phyloP scores from a whole-genome alignment of 1,139 yeast genomes.

The Scheffersomyces insectosa region DNA sequence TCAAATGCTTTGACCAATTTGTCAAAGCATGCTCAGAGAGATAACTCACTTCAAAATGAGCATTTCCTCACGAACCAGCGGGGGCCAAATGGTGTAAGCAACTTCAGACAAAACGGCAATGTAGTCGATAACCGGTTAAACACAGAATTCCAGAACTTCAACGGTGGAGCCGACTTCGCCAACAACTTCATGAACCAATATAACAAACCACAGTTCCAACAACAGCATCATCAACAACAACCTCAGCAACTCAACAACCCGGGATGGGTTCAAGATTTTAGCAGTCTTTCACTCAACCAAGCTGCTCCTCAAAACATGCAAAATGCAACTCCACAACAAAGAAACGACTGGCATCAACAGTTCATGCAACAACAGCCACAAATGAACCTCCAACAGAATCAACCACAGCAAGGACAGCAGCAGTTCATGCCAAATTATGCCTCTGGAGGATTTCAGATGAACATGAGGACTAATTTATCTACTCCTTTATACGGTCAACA shows the following conservation, averaged over 20 bases:
- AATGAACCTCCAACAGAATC: conserved; percentile 8
- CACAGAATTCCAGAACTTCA: conserved; percentile 37
- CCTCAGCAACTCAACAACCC: conserved; percentile 10
- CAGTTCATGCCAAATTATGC: conserved; percentile 3
- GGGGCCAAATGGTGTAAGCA: conserved; percentile 5
- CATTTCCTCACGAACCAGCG: conserved; percentile 8
- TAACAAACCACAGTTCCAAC: conserved; percentile 3
- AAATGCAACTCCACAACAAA: conserved; percentile 2
- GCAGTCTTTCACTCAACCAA: conserved; percentile 22
- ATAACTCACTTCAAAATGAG: conserved; percentile 24
- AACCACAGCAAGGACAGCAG: conserved; percentile 9
- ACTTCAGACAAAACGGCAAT: conserved; percentile 8
- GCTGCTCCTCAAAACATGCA: conserved; percentile 3
- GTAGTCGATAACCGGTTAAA: conserved; percentile 32
- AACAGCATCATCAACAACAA: conserved; percentile 12
- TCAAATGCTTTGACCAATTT: conserved; percentile 23
- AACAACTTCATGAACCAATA: conserved; percentile 18
- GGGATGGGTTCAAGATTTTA: conserved; percentile 39
- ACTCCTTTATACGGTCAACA: conserved; percentile 11
- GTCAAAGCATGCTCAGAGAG: conserved; percentile 25
- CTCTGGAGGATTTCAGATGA: conserved; percentile 11
- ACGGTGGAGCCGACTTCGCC: conserved; percentile 19
- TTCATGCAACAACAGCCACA: conserved; percentile 20
- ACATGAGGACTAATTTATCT: conserved; percentile 19
- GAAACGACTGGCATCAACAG: conserved; percentile 30